Conservation (phyloP, 805 yeast species). For the Nakazawaea pomicola region DNA sequence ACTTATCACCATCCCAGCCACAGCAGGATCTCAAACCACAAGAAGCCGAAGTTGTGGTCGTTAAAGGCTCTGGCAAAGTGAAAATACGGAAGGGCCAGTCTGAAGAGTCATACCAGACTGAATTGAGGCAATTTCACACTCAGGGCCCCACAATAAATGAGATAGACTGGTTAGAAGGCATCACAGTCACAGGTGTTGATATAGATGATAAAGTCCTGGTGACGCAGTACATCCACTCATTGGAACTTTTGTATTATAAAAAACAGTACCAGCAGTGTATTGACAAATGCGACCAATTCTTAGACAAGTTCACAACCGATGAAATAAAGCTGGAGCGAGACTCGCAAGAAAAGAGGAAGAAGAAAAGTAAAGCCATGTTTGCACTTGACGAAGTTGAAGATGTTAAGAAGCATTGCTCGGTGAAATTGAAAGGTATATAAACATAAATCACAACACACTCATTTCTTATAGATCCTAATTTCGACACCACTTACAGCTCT, state of each 20-base stretch:
- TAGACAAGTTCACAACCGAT: conserved; percentile 23
- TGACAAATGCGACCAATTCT: conserved; percentile 33
- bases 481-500: conserved; percentile 47
- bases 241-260: conserved; percentile 59
- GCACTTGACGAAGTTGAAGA: conserved; percentile 47
- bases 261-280: conserved; percentile 49
- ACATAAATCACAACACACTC: neutral
- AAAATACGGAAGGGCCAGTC: conserved; percentile 65
- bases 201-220: conserved; percentile 47
- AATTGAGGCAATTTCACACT: conserved; percentile 41
- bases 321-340: conserved; percentile 22
- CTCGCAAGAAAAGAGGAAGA: conserved; percentile 26
- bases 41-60: conserved; percentile 38
- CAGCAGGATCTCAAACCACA: conserved; percentile 1
- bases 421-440: conserved; percentile 17
- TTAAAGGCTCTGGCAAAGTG: conserved; percentile 40
- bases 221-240: conserved; percentile 48
- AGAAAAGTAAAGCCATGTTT: conserved; percentile 38
- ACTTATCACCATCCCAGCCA: no score
- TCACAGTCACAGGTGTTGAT: conserved; percentile 15
- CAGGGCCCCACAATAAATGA: conserved; percentile 58
- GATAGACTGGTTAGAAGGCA: conserved; percentile 27
- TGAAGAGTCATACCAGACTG: conserved; percentile 54
- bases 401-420: conserved; percentile 35
- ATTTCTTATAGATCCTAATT: conserved; percentile 31